Evolutionary conservation across 2,329 filamentous ascomycete genomes (phyloP), one percentile per base, ranked within the genome.

Genomic region (Cladosporium sp.): DNA sequence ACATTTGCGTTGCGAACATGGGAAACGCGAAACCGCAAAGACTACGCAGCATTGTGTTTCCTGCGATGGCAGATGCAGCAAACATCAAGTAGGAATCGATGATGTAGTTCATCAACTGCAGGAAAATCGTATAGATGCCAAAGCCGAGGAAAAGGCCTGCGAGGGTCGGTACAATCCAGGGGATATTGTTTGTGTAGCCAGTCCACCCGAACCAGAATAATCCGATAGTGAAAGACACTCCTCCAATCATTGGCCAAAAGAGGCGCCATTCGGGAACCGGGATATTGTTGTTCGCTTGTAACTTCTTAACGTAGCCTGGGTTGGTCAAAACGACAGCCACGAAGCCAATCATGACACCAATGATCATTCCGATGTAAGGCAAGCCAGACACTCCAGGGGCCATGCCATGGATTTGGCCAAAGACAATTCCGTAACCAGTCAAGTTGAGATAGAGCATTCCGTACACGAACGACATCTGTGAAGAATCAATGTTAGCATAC

Each of bases 401-500:
- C 80, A 94, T 89, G 69, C 85, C 84, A 76, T 96, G 90, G 5
- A 93, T 83, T 1, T 78, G 76, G 67, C 89, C 82, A 79, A 95
- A 96, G 57, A 96, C 90, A 53, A 95, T 85, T 0, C 91, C 89
- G 71, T 96, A 96, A 1, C 92, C 91, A 0, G 91, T 93, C 61
- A 97, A 83, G 81, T 95, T 95, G 28, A 94, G 88, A 74, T 95
- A 96, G 1, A 96, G 85, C 0, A 95, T 82, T 6, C 84, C 73
- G 61, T 76, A 76, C 78, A 76, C 68, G 66, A 75, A 76, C 2
- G 70, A 69, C 68, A 74, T 74, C 59, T 63, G 59, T 32, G 18
- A 1, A 28, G 8, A 26, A n/a, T 13, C 1, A 13, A 28, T 30
- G 16, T 43, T n/a, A 54, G 30, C 25, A 28, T 18, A 30, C 16